Evolutionary conservation across 768 basidiomycete genomes (phyloP), one percentile per base, ranked within the genome.

Genomic region (Podaxis carcinomalis): DNA sequence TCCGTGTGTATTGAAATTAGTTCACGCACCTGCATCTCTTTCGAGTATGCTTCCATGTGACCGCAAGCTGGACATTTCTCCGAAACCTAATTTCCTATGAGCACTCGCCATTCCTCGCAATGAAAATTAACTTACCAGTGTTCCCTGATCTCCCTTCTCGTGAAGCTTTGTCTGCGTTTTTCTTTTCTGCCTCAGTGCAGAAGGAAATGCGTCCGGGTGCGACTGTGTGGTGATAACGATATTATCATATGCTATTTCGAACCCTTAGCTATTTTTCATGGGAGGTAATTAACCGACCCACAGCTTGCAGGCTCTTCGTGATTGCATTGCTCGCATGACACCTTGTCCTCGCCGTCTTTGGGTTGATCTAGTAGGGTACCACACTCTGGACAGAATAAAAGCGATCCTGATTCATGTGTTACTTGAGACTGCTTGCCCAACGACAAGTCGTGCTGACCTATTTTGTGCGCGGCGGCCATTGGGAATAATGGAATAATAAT

Each of bases 191-290:
- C 89, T 78, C 62, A 98, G 74, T 0, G 88, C 83, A 27, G 93
- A 95, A 0, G 97, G 96, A 72, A 98, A 98, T 2, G 97, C 96
- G 58, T 95, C 92, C 0, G 94, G 91, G 64, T 94, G 91, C 6
- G 95, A 97, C 25, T 85, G 87, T 0, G 97, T 98, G 56, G 87
- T 86, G 52, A 95, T 93, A 64, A 90, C 85, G 28, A 88, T 89
- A 73, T 93, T 91, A 67, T 98, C 95, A 71, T 96, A 98, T 2
- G 93, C 95, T 97, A 66, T 46, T 47, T 19, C 37, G 27, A 35
- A 28, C 25, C 5, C 10, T 37, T 50, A 5, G 0, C 46, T 56
- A 10, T 25, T 21, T 10, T 21, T 35, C 16, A 39, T 32, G 28
- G 32, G 36, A 44, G 25, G 49, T 46, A 42, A 4, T 46, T 32